phyloP scores from a whole-genome alignment of 2,329 filamentous ascomycete genomes.

The Alternaria dauci region DNA sequence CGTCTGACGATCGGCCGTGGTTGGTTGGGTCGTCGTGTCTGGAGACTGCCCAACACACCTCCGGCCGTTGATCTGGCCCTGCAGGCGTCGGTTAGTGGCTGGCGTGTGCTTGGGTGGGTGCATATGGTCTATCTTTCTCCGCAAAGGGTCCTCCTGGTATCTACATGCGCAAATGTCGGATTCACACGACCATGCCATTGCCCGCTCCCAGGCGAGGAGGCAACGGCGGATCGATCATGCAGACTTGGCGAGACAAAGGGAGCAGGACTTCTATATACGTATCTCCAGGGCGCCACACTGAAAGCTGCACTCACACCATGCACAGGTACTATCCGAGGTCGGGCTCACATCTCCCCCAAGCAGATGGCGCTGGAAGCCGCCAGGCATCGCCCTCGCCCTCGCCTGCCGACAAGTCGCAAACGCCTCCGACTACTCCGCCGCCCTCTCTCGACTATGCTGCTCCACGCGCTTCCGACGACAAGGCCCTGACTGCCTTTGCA shows the following conservation, averaged over 20 bases:
- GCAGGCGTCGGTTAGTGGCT: constrained; percentile 5
- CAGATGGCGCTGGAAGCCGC: constrained; percentile 25
- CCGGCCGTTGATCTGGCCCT: background rate
- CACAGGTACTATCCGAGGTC: constrained; percentile 25
- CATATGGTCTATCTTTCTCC: constrained; percentile 10
- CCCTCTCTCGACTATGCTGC: constrained; percentile 12
- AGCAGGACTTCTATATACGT: constrained; percentile 42
- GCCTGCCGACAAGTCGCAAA: constrained; percentile 23
- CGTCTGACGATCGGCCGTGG: background rate
- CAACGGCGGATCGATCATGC: constrained; percentile 37
- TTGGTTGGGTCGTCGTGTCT: background rate
- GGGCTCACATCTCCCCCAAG: constrained; percentile 41
- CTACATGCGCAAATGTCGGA: constrained; percentile 20
- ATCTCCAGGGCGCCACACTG: background rate
- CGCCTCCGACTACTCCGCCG: constrained; percentile 22
- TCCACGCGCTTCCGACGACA: constrained; percentile 41
- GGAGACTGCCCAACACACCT: background rate
- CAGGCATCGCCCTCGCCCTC: constrained; percentile 33
- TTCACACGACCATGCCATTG: constrained; percentile 18
- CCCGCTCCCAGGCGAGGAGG: constrained; percentile 22
- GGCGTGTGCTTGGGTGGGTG: constrained; percentile 2
- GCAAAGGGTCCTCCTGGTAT: constrained; percentile 9
- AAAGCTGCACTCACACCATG: constrained; percentile 9
- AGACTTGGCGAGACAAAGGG: constrained; percentile 43
- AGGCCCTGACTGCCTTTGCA: constrained; percentile 49